phyloP scores from a whole-genome alignment of 805 yeast species.

The Candida maesae region DNA sequence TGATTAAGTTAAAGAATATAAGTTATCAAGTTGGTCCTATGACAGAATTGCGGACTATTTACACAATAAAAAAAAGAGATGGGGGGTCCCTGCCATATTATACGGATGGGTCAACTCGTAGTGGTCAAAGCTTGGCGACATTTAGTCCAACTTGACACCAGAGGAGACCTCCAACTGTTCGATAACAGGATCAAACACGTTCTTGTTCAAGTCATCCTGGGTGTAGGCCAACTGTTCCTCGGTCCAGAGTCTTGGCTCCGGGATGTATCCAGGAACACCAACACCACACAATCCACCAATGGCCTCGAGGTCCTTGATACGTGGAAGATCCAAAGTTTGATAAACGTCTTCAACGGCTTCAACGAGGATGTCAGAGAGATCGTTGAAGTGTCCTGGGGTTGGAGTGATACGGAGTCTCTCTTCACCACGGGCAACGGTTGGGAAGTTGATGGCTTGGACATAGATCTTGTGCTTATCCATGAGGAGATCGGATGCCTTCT shows the following conservation, averaged over 20 bases:
- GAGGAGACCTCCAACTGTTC: constrained; percentile 67
- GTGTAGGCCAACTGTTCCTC: constrained; percentile 66
- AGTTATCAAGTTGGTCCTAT: too few species aligned
- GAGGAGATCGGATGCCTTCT: constrained; percentile 83
- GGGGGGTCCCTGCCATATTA: too few species aligned
- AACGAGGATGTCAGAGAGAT: constrained; percentile 70
- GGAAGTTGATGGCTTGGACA: constrained; percentile 98
- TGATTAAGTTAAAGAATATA: too few species aligned
- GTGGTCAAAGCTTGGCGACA: too few species aligned
- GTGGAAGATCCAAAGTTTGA: constrained; percentile 65
- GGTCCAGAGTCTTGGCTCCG: constrained; percentile 80
- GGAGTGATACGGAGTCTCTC: constrained; percentile 98
- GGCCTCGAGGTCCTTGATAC: constrained; percentile 71
- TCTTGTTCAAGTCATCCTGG: constrained; percentile 60
- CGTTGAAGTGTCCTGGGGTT: constrained; percentile 90
- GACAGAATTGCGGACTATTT: too few species aligned
- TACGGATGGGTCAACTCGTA: too few species aligned
- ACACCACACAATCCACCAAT: constrained; percentile 92
- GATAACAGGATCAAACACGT: constrained; percentile 61
- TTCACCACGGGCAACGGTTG: constrained; percentile 93
- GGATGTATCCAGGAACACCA: constrained; percentile 49
- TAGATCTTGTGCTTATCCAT: constrained; percentile 82
- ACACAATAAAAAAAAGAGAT: too few species aligned
- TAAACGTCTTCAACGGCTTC: constrained; percentile 80
- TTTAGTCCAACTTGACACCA: constrained; percentile 39